Percentiles rank a stretch among this genome's conserved stretches.
Conservation (phyloP, 2,329 filamentous ascomycete genomes). For the Alternaria alternata region DNA sequence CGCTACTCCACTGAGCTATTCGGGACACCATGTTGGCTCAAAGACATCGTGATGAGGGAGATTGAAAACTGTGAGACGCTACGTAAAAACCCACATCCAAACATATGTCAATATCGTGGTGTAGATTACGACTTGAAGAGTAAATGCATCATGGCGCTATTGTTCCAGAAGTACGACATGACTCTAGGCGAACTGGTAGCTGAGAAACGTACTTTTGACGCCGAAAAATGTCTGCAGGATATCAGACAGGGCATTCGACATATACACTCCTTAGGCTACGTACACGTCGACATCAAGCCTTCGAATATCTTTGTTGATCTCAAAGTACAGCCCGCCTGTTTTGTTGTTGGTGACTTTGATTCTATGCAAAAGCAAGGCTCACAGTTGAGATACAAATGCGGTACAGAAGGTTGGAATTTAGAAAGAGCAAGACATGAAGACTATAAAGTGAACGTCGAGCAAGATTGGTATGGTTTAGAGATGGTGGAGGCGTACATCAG, state of each 20-base stretch:
- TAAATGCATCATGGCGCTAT: not conserved
- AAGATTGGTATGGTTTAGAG: constrained; percentile 8
- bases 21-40: not conserved
- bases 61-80: not conserved
- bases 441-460: not conserved
- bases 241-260: constrained; percentile 7
- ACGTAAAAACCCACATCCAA: not conserved
- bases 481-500: constrained; percentile 8
- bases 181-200: not conserved
- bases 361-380: not conserved
- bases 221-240: not conserved
- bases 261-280: constrained; percentile 13
- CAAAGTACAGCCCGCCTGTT: not conserved
- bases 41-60: not conserved
- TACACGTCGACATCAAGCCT: constrained; percentile 10
- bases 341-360: not conserved
- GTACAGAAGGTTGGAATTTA: not conserved
- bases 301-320: constrained; percentile 14
- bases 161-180: not conserved
- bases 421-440: not conserved
- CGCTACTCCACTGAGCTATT: not conserved
- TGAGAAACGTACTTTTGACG: not conserved
- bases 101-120: not conserved
- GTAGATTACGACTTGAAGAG: not conserved
- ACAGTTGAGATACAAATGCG: not conserved